Percentiles rank a stretch among this genome's conserved stretches.
phyloP scores from a whole-genome alignment of 371 early-diverging fungal genomes.

The Actinomortierella ambigua region DNA sequence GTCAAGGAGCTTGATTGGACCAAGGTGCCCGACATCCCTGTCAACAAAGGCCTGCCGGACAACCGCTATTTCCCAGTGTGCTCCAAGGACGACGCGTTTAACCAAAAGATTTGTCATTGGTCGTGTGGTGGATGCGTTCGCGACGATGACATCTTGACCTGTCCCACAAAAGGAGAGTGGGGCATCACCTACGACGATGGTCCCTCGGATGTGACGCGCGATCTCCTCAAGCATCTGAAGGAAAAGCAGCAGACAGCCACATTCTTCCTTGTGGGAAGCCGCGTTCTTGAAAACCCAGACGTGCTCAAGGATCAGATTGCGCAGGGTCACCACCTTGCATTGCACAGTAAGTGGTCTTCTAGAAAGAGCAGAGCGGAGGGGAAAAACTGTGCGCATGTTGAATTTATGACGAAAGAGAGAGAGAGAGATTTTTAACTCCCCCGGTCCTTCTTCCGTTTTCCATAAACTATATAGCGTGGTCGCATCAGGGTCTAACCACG shows the following conservation, averaged over 20 bases:
- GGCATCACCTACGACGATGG: slow-evolving; percentile 66
- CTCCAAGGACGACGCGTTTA: slow-evolving; percentile 10
- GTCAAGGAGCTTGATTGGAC: slow-evolving; percentile 52
- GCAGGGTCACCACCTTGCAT: slow-evolving; percentile 38
- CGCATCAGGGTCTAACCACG: slow-evolving; percentile 72
- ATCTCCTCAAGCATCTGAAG: slow-evolving; percentile 53
- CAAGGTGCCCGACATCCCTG: slow-evolving; percentile 46
- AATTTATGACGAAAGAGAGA: too few relatives aligned
- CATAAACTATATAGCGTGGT: slow-evolving; percentile 61
- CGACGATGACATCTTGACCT: slow-evolving; percentile 28
- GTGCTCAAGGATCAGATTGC: slow-evolving; percentile 41
- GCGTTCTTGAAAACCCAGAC: slow-evolving; percentile 57
- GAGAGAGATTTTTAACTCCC: too few relatives aligned
- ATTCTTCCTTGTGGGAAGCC: slow-evolving; percentile 65
- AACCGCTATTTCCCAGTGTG: slow-evolving; percentile 32
- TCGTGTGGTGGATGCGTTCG: slow-evolving; percentile 40
- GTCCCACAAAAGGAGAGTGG: slow-evolving; percentile 27
- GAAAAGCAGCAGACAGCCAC: slow-evolving; percentile 57
- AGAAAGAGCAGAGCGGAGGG: slow-evolving; percentile 2
- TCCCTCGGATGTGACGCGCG: slow-evolving; percentile 52
- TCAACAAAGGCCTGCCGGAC: slow-evolving; percentile 23
- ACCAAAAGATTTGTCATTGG: slow-evolving; percentile 33
- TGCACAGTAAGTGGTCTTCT: slow-evolving; percentile 33
- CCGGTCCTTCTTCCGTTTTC: slow-evolving; percentile 9
- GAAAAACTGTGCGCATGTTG: slow-evolving; percentile 24